Conservation (phyloP, 768 basidiomycete genomes). For the Exidia glandulosa region DNA sequence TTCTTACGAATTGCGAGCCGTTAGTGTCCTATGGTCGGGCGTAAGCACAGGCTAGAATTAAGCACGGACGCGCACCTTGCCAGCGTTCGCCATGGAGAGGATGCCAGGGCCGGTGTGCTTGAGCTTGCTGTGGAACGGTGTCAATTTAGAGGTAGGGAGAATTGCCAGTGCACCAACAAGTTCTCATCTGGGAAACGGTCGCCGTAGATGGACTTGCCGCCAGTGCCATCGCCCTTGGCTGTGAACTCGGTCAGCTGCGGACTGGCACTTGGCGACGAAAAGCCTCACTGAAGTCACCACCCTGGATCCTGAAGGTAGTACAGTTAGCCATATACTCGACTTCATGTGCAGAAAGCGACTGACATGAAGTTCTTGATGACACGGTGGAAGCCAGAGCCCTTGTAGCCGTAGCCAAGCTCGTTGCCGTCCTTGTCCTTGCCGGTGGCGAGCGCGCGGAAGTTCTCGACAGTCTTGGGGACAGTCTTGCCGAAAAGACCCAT, state of each 20-base stretch:
- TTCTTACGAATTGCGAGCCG: conserved; percentile 82
- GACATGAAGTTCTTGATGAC: conserved; percentile 91
- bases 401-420: conserved; percentile 79
- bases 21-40: conserved; percentile 73
- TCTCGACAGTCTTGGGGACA: conserved; percentile 93
- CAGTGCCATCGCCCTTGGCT: conserved; percentile 83
- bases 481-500: conserved; percentile 90
- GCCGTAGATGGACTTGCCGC: conserved; percentile 93
- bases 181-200: conserved; percentile 91
- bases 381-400: conserved; percentile 94
- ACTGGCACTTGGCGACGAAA: conserved; percentile 13
- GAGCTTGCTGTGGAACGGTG: conserved; percentile 62
- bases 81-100: conserved; percentile 90
- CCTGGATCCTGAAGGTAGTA: conserved; percentile 93
- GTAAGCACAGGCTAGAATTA: background rate
- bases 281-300: conserved; percentile 96
- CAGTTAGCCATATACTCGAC: conserved; percentile 1
- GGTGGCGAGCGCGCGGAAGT: conserved; percentile 89
- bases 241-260: background rate
- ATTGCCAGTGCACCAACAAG: conserved; percentile 44
- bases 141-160: background rate
- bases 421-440: conserved; percentile 71
- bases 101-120: conserved; percentile 81
- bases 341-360: background rate
- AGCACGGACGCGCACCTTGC: conserved; percentile 11